phyloP scores from a whole-genome alignment of 2,329 filamentous ascomycete species.

The Albophoma yamanashiensis region DNA sequence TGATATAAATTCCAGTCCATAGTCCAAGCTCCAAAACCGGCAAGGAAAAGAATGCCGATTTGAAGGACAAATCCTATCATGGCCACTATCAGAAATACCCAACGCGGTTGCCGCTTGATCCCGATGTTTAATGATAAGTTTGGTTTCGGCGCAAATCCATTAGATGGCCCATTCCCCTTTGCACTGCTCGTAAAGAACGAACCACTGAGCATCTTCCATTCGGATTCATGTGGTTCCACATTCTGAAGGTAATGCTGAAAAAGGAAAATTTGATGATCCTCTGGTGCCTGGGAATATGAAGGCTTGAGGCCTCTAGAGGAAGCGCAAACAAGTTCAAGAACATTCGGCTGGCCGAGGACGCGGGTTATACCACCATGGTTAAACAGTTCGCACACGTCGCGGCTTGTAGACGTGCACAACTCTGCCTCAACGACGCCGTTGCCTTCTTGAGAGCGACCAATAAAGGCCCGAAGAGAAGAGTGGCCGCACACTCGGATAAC shows the following conservation, averaged over 20 bases:
- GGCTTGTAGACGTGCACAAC: conserved; percentile 27
- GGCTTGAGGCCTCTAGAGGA: neutral
- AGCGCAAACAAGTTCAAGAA: conserved; percentile 19
- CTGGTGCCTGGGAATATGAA: neutral
- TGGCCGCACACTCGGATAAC: conserved; percentile 20
- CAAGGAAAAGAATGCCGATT: conserved; percentile 6
- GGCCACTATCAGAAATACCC: conserved; percentile 5
- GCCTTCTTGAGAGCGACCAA: conserved; percentile 27
- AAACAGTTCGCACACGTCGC: conserved; percentile 27
- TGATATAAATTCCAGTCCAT: conserved; percentile 4
- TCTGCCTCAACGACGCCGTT: conserved; percentile 22
- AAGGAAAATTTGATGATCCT: neutral
- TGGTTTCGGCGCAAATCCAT: conserved; percentile 3
- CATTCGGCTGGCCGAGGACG: conserved; percentile 19
- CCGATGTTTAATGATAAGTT: conserved; percentile 7
- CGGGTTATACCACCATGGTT: conserved; percentile 19
- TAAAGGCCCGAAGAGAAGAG: conserved; percentile 21
- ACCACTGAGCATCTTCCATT: neutral
- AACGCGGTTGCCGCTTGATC: conserved; percentile 3
- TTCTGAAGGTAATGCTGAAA: neutral
- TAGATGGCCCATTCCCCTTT: neutral
- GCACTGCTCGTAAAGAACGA: neutral
- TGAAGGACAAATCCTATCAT: conserved; percentile 6
- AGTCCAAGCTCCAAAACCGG: conserved; percentile 8
- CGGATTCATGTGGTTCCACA: neutral